These are phyloP conservation scores for Psilocybe azurescens DNA, from an alignment of 768 basidiomycete species.

Conservation along the genomic window DNA sequence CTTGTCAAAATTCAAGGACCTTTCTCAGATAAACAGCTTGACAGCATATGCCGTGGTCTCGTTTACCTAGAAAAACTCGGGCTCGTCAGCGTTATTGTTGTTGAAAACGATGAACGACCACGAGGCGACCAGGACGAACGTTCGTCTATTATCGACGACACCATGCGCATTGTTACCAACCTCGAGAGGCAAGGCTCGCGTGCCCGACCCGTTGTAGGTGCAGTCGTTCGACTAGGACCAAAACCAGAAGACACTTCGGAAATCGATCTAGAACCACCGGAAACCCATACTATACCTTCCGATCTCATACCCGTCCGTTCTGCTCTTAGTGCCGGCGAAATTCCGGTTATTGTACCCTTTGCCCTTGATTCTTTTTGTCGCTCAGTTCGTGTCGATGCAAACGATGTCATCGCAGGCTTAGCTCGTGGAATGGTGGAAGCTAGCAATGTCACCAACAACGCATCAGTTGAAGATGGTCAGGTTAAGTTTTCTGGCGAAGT, in stretches of 20 bases:
- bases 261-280: constrained; percentile 52
- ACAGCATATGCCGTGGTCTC: constrained; percentile 92
- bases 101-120: constrained; percentile 83
- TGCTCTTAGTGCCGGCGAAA: constrained; percentile 91
- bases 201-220: constrained; percentile 88
- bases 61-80: constrained; percentile 97
- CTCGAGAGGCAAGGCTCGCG: constrained; percentile 86
- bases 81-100: constrained; percentile 92
- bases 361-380: constrained; percentile 91
- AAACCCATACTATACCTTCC: constrained; percentile 79
- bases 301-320: constrained; percentile 88
- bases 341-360: constrained; percentile 93
- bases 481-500: constrained; percentile 52
- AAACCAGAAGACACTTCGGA: constrained; percentile 53
- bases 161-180: constrained; percentile 80
- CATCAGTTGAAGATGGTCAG: constrained; percentile 36
- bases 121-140: constrained; percentile 77
- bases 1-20: constrained; percentile 98
- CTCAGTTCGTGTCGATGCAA: constrained; percentile 82
- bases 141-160: constrained; percentile 71
- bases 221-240: constrained; percentile 84
- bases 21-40: constrained; percentile 90
- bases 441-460: constrained; percentile 32
- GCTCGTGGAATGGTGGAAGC: constrained; percentile 83
- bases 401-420: constrained; percentile 88